Percentiles rank a stretch among this genome's conserved stretches.
These are phyloP conservation scores for Tulasnella sp. DNA, from an alignment of 768 basidiomycete species.

Conservation along the genomic window DNA sequence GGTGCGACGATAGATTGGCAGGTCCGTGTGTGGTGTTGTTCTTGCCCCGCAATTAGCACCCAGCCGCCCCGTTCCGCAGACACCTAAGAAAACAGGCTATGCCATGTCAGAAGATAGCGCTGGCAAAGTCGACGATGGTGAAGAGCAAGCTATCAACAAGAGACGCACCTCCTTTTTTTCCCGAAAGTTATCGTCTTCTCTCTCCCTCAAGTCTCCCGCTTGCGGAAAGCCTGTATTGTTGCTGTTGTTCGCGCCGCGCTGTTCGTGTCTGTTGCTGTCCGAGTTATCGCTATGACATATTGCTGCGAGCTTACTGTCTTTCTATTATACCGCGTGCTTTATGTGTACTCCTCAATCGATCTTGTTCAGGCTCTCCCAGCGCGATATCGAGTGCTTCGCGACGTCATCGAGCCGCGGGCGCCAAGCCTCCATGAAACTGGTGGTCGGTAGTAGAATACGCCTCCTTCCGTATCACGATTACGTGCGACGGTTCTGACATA, in stretches of 20 bases:
- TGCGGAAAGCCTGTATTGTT: neutral
- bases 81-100: neutral
- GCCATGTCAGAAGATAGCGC: conserved; percentile 7
- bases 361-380: neutral
- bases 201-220: neutral
- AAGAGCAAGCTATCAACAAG: conserved; percentile 1
- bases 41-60: neutral
- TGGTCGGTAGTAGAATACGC: too few species aligned
- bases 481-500: too few species aligned
- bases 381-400: neutral
- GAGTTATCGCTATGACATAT: neutral
- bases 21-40: neutral
- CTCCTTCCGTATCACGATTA: too few species aligned
- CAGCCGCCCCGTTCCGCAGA: neutral
- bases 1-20: neutral
- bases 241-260: neutral
- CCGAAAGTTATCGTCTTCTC: neutral
- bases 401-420: too few species aligned
- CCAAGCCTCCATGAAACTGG: too few species aligned
- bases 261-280: conserved; percentile 1
- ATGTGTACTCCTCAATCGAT: conserved; percentile 3
- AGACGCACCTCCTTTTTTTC: neutral
- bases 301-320: neutral
- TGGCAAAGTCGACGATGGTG: conserved; percentile 16
- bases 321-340: conserved; percentile 5